phyloP scores from a whole-genome alignment of 768 basidiomycete genomes.

The Gyrodon lividus region DNA sequence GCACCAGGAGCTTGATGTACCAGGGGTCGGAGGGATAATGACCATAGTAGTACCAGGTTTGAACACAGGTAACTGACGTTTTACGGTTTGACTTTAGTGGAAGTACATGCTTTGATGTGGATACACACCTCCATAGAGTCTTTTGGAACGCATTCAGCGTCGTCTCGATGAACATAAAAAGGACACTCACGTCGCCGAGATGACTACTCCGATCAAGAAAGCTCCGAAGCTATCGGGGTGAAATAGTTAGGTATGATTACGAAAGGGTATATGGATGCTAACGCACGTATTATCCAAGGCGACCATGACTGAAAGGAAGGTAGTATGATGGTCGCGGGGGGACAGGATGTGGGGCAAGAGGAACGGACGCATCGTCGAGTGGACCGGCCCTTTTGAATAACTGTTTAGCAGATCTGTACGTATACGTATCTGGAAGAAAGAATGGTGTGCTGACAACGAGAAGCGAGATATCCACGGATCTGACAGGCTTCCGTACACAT shows the following conservation, averaged over 20 bases:
- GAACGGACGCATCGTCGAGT: neutral
- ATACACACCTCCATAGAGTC: slow-evolving; percentile 49
- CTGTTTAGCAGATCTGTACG: slow-evolving; percentile 1
- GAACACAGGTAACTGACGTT: slow-evolving; percentile 49
- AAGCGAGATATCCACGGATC: slow-evolving; percentile 6
- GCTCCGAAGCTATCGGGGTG: slow-evolving; percentile 42
- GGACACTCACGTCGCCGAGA: slow-evolving; percentile 45
- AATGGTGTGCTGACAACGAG: neutral
- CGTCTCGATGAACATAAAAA: neutral
- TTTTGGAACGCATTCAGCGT: slow-evolving; percentile 16
- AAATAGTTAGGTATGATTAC: neutral
- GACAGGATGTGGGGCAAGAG: neutral
- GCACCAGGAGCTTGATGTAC: slow-evolving; percentile 46
- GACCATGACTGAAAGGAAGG: slow-evolving; percentile 8
- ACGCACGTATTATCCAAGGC: slow-evolving; percentile 37
- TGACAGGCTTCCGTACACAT: slow-evolving; percentile 6
- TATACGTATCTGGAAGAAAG: neutral
- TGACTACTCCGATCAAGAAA: slow-evolving; percentile 47
- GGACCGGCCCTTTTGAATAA: slow-evolving; percentile 2
- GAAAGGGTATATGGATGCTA: neutral
- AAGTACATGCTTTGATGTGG: neutral
- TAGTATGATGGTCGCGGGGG: neutral
- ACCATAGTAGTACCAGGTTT: slow-evolving; percentile 54
- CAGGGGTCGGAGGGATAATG: slow-evolving; percentile 49
- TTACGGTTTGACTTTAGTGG: neutral